Base-by-base conservation (phyloP, 257 asterid genomes). In the Cinchona pubescens region DNA sequence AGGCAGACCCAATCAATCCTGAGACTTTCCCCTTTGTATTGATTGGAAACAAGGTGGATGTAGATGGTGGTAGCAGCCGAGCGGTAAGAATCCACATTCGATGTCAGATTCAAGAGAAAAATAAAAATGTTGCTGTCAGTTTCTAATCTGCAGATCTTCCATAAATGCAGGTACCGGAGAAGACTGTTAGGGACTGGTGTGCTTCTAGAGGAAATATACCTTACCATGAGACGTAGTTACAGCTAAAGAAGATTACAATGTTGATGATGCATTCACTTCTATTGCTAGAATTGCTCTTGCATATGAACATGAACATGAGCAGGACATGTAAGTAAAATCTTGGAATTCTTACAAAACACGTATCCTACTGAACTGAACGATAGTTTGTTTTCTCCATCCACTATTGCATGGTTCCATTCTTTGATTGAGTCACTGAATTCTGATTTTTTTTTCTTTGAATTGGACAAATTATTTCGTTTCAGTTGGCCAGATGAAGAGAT, bases 151-250 rank as follows among this genome's bases (percentile, higher is more conserved):
- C 21, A 1, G 12, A n/a, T 34, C 7, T 30, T 49, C 8, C 2
- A 18, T 27, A 3, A 2, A 23, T 11, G 74, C 72, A 92, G 98
- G 92, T 93, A 12, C 79, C 88, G 2, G 90, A 87, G 82, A 90
- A 81, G 83, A 84, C 75, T 46, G 96, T 92, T 1, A 80, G 76
- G 75, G 95, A 91, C 5, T 93, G 98, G 97, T 91, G 97, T 75
- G 73, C 63, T 49, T 77, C 84, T 3, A 90, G 84, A 77, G 96
- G 95, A 65, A 82, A 87, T 79, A 88, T 93, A 77, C 97, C 96
- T n/a, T 90, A 91, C 73, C 87, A 86, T 69, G 94, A 91, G 87
- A 93, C 96, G 42, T 93, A n/a, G n/a, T n/a, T n/a, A n/a, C 98
- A 14, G 98, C 97, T 0, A 93, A 93, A 81, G 96, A 93, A 73